phyloP scores from a whole-genome alignment of 495 filamentous ascomycete genomes.

The Penicillium angulare region DNA sequence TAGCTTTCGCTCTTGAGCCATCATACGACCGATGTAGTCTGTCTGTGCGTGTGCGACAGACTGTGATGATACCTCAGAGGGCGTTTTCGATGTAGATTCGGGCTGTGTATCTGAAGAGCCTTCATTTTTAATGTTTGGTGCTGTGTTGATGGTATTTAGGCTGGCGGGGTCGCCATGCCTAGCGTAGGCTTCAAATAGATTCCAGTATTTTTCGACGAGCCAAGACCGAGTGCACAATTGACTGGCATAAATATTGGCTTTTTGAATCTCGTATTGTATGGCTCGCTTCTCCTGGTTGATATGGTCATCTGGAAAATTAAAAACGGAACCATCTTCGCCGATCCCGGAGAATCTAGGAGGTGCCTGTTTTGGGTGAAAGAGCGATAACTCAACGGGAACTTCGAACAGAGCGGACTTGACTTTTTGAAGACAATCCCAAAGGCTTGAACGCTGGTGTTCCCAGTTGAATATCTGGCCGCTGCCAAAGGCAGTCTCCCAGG shows the following conservation, averaged over 20 bases:
- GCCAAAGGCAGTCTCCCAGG: constrained; percentile 72
- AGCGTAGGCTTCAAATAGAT: constrained; percentile 55
- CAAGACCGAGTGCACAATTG: constrained; percentile 74
- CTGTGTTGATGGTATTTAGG: constrained; percentile 16
- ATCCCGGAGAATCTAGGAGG: constrained; percentile 8
- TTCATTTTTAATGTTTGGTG: constrained; percentile 20
- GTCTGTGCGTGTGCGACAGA: constrained; percentile 36
- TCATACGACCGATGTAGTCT: constrained; percentile 48
- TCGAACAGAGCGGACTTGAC: constrained; percentile 60
- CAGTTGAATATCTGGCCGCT: constrained; percentile 68
- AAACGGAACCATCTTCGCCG: constrained; percentile 21
- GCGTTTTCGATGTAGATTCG: background rate
- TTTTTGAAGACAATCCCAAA: constrained; percentile 59
- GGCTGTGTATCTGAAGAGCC: background rate
- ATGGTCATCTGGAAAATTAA: constrained; percentile 25
- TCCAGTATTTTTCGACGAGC: constrained; percentile 79
- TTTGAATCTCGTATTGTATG: constrained; percentile 80
- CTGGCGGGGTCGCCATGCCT: constrained; percentile 24
- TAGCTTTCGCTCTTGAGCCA: constrained; percentile 67
- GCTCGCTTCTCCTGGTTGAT: constrained; percentile 35
- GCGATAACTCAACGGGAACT: constrained; percentile 59
- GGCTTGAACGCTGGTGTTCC: constrained; percentile 62
- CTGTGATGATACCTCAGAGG: constrained; percentile 3
- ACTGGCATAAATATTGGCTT: constrained; percentile 75
- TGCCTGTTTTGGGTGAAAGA: constrained; percentile 34